phyloP scores from a whole-genome alignment of 257 asterid species.

The Paulownia fortunei region DNA sequence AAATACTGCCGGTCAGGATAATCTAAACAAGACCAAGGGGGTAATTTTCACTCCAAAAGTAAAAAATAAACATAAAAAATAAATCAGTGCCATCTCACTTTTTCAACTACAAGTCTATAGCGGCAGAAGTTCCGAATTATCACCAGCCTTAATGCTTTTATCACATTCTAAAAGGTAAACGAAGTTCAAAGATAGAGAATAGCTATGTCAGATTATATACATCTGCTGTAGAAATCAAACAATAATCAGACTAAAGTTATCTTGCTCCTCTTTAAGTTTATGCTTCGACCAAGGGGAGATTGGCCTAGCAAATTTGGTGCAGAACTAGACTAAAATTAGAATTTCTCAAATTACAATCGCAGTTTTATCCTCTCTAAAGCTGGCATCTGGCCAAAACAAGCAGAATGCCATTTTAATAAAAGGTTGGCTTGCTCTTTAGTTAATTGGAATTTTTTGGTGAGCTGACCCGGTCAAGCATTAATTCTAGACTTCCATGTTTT shows the following conservation, averaged over 20 bases:
- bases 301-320: slow-evolving; percentile 20
- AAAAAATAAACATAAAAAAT: too few species aligned
- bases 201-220: slow-evolving; percentile 34
- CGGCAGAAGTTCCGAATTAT: too few species aligned
- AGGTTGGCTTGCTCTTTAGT: neutral
- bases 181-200: neutral
- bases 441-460: too few species aligned
- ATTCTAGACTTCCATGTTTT: too few species aligned
- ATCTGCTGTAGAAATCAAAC: slow-evolving; percentile 5
- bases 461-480: too few species aligned
- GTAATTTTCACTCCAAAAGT: too few species aligned
- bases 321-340: neutral
- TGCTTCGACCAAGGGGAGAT: slow-evolving; percentile 35
- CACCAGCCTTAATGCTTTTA: too few species aligned
- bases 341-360: neutral
- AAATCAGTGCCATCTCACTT: too few species aligned
- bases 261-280: too few species aligned
- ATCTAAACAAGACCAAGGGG: too few species aligned
- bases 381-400: neutral
- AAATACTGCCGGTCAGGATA: too few species aligned
- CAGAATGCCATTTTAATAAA: neutral
- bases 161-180: neutral
- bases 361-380: neutral
- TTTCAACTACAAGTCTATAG: too few species aligned
- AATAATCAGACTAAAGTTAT: neutral